These are phyloP conservation scores for Cryptococcus sp. DNA, from an alignment of 1,284 basidiomycete species.

Conservation along the genomic window DNA sequence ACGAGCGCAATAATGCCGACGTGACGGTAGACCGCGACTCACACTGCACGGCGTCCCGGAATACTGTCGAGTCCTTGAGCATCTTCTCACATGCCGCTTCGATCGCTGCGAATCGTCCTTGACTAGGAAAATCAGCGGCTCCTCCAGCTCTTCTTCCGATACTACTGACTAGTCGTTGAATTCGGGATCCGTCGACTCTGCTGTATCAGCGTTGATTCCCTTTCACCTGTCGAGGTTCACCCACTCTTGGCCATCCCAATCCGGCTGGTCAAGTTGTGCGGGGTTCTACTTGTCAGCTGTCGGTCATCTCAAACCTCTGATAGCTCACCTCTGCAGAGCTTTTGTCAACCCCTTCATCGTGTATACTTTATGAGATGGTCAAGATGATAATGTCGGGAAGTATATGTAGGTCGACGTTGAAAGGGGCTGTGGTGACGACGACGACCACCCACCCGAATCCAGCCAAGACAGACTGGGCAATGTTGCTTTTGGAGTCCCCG, in stretches of 20 bases:
- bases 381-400: not conserved
- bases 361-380: not conserved
- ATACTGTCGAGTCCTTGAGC: slow-evolving; percentile 83
- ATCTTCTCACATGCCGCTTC: slow-evolving; percentile 83
- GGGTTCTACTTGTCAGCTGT: slow-evolving; percentile 54
- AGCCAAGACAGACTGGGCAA: too few species aligned
- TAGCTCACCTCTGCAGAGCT: slow-evolving; percentile 22
- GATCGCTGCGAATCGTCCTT: slow-evolving; percentile 68
- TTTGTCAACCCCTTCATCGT: slow-evolving; percentile 13
- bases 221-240: slow-evolving; percentile 31
- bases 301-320: not conserved
- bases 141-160: too few species aligned
- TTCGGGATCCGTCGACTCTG: slow-evolving; percentile 80
- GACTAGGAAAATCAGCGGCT: slow-evolving; percentile 35
- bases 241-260: slow-evolving; percentile 87
- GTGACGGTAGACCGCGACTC: too few species aligned
- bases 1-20: too few species aligned
- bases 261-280: slow-evolving; percentile 75
- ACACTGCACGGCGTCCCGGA: slow-evolving; percentile 76
- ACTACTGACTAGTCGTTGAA: slow-evolving; percentile 56
- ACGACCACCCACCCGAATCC: not conserved
- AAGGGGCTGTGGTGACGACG: not conserved
- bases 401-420: not conserved
- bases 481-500: too few species aligned
- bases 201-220: not conserved